These are phyloP conservation scores for Penicillium coprophilum DNA, from an alignment of 495 filamentous ascomycete species.

Conservation along the genomic window DNA sequence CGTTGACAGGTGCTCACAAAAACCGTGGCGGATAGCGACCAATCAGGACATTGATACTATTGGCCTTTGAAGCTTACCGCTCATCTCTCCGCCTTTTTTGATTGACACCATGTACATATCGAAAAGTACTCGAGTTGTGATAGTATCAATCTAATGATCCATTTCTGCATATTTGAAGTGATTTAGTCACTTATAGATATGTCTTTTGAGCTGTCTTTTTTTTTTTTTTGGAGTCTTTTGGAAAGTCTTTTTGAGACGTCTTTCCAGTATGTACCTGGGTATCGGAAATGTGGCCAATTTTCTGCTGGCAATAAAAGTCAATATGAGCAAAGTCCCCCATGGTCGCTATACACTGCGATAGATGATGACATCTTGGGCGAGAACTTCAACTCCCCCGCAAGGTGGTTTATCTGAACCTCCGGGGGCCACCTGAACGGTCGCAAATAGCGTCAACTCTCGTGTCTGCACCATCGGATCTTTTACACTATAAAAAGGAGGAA, in stretches of 20 bases:
- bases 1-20: not conserved
- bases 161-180: not conserved
- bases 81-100: not conserved
- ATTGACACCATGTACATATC: not conserved
- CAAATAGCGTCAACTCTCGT: not conserved
- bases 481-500: not conserved
- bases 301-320: not conserved
- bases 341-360: not conserved
- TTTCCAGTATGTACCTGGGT: not conserved
- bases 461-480: not conserved
- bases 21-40: not conserved
- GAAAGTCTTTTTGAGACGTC: not conserved
- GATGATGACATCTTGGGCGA: slow-evolving; percentile 6
- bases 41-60: fast-evolving
- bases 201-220: not conserved
- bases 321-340: not conserved
- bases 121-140: not conserved
- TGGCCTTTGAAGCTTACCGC: not conserved
- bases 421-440: not conserved
- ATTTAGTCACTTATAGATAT: not conserved
- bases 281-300: no score
- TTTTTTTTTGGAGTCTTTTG: not conserved
- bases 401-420: not conserved
- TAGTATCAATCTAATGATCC: not conserved
- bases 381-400: slow-evolving; percentile 14